Evolutionary conservation across 1,139 yeast species (phyloP).

Genomic region (Keqinozyma sinolaborantium): DNA sequence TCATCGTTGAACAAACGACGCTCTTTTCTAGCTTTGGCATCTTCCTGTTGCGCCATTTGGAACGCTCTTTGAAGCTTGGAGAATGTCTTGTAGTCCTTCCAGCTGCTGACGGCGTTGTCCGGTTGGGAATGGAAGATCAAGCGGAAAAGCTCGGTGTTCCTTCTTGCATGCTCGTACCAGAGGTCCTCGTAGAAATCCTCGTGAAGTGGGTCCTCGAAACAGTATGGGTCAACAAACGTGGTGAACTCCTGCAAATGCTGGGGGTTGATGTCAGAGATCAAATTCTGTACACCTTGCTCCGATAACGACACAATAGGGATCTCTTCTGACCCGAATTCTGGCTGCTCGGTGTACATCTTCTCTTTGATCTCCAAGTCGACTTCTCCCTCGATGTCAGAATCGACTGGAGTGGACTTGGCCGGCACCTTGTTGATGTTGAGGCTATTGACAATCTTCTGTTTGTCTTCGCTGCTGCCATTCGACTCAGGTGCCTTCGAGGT

Average conservation of each 20-base stretch:
- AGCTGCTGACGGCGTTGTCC: slow-evolving; percentile 78
- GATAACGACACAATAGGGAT: slow-evolving; percentile 47
- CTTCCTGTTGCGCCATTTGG: slow-evolving; percentile 43
- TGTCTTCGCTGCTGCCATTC: background rate
- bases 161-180: slow-evolving; percentile 84
- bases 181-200: slow-evolving; percentile 77
- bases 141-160: slow-evolving; percentile 79
- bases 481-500: background rate
- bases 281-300: slow-evolving; percentile 42
- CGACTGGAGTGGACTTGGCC: slow-evolving; percentile 4
- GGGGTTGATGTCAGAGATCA: slow-evolving; percentile 36
- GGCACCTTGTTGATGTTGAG: background rate
- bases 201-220: slow-evolving; percentile 80
- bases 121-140: slow-evolving; percentile 93
- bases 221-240: slow-evolving; percentile 77
- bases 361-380: background rate
- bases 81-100: slow-evolving; percentile 85
- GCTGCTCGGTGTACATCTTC: background rate
- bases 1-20: slow-evolving; percentile 11
- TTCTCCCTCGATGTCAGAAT: slow-evolving; percentile 2
- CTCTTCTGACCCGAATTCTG: slow-evolving; percentile 17
- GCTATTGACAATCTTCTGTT: no score
- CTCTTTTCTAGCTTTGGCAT: slow-evolving; percentile 26
- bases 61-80: slow-evolving; percentile 57
- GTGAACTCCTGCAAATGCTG: slow-evolving; percentile 27